Base-by-base conservation (phyloP, 2,329 filamentous ascomycete genomes). In the Epichloe glyceriae region DNA sequence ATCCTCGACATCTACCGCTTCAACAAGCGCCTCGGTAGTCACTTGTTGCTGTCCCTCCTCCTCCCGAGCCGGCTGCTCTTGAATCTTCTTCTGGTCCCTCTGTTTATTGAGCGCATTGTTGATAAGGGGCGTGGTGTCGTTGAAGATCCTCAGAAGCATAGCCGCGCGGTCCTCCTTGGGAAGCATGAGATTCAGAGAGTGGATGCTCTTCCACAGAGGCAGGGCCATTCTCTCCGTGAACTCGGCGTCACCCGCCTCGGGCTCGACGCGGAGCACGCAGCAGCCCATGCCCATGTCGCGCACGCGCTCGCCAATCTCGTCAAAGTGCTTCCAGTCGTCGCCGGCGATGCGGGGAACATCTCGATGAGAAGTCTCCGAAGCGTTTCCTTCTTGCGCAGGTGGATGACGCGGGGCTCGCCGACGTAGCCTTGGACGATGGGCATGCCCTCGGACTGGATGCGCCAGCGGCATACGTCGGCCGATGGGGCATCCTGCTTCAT, bases 401-500 rank as follows among this genome's bases (percentile, higher is more conserved):
- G 76, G 39, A 98, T 78, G 10, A 91, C 79, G 17, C 93, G 80
- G 50, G 81, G 73, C 57, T 85, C 79, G 19, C 88, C 88, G 2
- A 97, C 84, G 76, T 94, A 97, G 26, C 88, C 86, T 63, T 95
- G 86, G 37, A 96, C 75, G 57, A 98, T 89, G 10, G 86, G 82
- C 71, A 98, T 82, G 22, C 93, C 93, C 68, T 98, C 93, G 12
- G 85, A 86, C 73, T 98, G 93, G 60, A 98, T 93, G 45, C 93
- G 82, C 93, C 93, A 98, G 52, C 85, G 80, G 72, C 90, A 95
- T 35, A 93, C 85, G 50, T 90, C 85, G 37, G 85, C 83, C 5
- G 83, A 86, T 53, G 95, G 90, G 0, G 88, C 85, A 62, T 96
- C 89, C 67, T 97, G 91, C 73, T 95, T 95, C 74, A 97, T 93